Evolutionary conservation across 495 filamentous ascomycete species (phyloP).

Genomic region (Glonium stellatum): DNA sequence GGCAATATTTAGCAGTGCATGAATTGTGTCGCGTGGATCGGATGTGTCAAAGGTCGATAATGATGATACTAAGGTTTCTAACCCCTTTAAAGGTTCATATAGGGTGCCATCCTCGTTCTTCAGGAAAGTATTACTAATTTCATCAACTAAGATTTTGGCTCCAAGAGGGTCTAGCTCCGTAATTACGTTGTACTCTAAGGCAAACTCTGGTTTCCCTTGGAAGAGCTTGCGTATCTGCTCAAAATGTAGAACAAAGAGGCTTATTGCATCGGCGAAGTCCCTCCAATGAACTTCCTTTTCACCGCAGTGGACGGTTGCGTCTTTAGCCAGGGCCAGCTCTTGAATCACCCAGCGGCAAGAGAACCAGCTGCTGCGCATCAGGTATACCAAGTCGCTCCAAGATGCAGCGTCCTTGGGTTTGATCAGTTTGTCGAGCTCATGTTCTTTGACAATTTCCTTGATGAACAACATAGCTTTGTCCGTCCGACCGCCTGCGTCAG

Average conservation of each 20-base stretch:
- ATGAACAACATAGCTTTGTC: background rate
- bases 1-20: constrained; percentile 3
- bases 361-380: constrained; percentile 5
- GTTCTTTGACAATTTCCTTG: background rate
- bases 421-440: background rate
- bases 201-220: background rate
- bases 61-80: constrained; percentile 4
- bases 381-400: background rate
- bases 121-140: constrained; percentile 31
- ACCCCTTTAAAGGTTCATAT: constrained; percentile 6
- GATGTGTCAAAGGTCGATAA: background rate
- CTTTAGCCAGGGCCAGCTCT: constrained; percentile 3
- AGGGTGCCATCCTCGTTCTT: constrained; percentile 13
- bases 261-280: constrained; percentile 3
- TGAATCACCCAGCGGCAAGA: constrained; percentile 5
- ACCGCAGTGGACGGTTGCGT: constrained; percentile 1
- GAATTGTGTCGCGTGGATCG: constrained; percentile 2
- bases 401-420: background rate
- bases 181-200: constrained; percentile 25
- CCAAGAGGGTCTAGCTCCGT: constrained; percentile 10
- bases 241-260: constrained; percentile 1
- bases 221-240: constrained; percentile 3
- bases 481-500: background rate
- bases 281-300: background rate
- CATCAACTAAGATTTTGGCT: constrained; percentile 33